Conservation (phyloP, 257 asterid species). For the Linderniella brevidens region DNA sequence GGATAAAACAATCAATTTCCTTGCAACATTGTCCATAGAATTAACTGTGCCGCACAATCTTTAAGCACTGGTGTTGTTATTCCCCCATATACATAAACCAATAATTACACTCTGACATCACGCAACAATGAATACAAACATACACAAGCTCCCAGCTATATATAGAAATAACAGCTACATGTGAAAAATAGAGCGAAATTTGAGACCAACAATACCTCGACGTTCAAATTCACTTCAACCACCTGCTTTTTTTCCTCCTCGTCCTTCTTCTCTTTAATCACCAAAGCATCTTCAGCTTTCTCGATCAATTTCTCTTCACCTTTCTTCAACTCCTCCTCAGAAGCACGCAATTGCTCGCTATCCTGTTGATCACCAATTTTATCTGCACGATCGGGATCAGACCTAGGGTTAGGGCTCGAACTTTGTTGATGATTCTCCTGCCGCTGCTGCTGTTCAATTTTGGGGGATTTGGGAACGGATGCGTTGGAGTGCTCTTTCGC, state of each 20-base stretch:
- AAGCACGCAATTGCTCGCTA: constrained; percentile 1
- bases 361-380: constrained; percentile 1
- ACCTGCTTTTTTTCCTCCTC: constrained; percentile 14
- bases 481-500: constrained; percentile 51
- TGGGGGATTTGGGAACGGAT: constrained; percentile 13
- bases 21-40: background rate
- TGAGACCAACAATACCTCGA: constrained; percentile 12
- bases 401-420: constrained; percentile 30
- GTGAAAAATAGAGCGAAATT: constrained; percentile 8
- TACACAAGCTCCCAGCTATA: too few species aligned
- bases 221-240: constrained; percentile 11
- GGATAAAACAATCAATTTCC: too few species aligned
- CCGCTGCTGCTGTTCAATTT: too few species aligned
- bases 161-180: too few species aligned
- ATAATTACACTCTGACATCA: too few species aligned
- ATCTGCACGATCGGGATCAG: constrained; percentile 11
- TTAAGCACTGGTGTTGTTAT: too few species aligned
- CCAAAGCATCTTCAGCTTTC: constrained; percentile 15
- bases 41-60: background rate
- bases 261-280: constrained; percentile 13
- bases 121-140: too few species aligned
- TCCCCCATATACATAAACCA: too few species aligned
- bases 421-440: background rate
- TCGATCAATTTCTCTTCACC: constrained; percentile 16
- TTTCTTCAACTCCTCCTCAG: constrained; percentile 12